Evolutionary conservation across 1,284 basidiomycete species (phyloP), one percentile per base, ranked within the genome.

Genomic region (Leccinum solheimii): DNA sequence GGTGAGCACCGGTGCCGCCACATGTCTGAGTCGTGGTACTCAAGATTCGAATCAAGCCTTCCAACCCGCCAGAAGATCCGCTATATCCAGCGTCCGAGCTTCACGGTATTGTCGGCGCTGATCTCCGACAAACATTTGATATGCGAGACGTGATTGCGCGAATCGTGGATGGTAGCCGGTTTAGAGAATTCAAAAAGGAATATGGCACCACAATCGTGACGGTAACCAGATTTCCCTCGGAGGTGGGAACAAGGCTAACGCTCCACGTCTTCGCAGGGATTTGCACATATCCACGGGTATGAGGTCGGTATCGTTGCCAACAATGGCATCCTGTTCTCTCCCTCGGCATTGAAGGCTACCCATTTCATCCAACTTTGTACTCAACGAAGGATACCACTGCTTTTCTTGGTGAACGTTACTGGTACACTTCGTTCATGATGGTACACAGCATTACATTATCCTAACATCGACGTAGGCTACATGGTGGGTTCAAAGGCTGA

Each of bases 401-500:
- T 98, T 26, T 98, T 97, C 82, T 82, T 98, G 49, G 95, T 97
- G 57, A 98, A 98, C 72, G 94, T 97, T 11, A 94, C 93, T 5
- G 88, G 88, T 84, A 62, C 23, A 77, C 59, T 36, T 30, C 56
- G 27, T 11, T 32, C 36, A 26, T 19, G 6, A 27, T 13, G 26
- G 50, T 43, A 26, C 36, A 13, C 14, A 9, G 14, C n/a, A 53
- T n/a, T 32, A 8, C 21, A 48, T 14, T 62, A 52, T 63, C 57
- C 63, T 54, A 50, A 59, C 43, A 32, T 40, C 40, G 59, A 51
- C 43, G 14, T 59, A 86, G 89, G 92, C 14, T 97, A 97, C 72
- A 96, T 97, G 94, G 94, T 97, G 8, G 94, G 94, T 16, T 94
- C 93, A 38, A 95, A 95, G 69, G 95, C 95, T 27, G 95, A 97